Evolutionary conservation across 164 flowering plant species (phyloP), one percentile per base, ranked within the genome.

Genomic region (Tetrastigma voinierianum): DNA sequence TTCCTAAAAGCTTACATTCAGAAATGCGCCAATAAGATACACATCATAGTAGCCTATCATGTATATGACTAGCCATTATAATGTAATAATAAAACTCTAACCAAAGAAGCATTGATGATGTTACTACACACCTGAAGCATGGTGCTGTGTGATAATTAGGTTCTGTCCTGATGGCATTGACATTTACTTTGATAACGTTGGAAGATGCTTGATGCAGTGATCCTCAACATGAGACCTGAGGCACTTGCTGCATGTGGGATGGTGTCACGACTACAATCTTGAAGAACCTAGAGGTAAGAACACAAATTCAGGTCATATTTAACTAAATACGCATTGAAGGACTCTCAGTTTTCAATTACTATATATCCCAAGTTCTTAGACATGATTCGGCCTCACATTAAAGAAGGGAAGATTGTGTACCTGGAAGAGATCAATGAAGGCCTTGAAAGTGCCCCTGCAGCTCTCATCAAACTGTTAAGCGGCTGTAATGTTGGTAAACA

Each of bases 181-280:
- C 69, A 86, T 86, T 9, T 86, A 86, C 78, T 84, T 86, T 15
- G 90, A 86, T 10, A 82, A 84, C 49, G 91, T 84, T 9, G 90
- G 93, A 46, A 70, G 40, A 82, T 84, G 87, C 87, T 86, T 1
- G 90, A 87, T 52, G 92, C 88, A 0, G 90, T 73, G 49, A 72
- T 87, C 2, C 63, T 74, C 3, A 87, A 87, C 79, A 82, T 87
- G 89, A 85, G 75, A 54, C 10, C 24, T 25, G 56, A 45, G 89
- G 89, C 10, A n/a, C 74, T 87, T 52, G 76, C 86, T 6, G 77
- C 67, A 6, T 83, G 89, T 61, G 88, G 92, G n/a, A 77, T 87
- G 86, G 72, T 84, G 8, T 87, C 91, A 4, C 84, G n/a, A 85
- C 62, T 76, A 80, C 55, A 75, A 78, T 44, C 70, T 66, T 1